A percentile compares a stretch with the other conserved stretches of the same genome.
phyloP scores from a whole-genome alignment of 75 land plant species.

The Isoetes taiwanensis region DNA sequence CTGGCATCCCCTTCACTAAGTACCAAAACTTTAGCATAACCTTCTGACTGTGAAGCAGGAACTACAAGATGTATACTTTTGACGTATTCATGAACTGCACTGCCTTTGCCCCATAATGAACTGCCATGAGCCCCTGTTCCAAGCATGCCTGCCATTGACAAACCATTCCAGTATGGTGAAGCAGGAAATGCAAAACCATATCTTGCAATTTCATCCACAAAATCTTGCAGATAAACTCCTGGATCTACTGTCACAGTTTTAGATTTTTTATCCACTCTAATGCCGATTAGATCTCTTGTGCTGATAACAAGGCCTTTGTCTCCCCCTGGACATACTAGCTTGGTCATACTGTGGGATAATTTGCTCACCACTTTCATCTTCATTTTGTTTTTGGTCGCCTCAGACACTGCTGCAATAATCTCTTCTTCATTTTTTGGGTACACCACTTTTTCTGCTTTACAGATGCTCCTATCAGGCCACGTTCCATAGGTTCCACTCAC shows the following conservation, averaged over 20 bases:
- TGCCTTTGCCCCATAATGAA: conserved; percentile 10
- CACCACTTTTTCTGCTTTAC: background rate
- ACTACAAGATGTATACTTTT: conserved; percentile 11
- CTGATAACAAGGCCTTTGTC: conserved; percentile 2
- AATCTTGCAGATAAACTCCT: too few species aligned
- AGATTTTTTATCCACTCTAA: too few species aligned
- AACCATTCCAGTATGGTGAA: too few species aligned
- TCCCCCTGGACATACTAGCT: conserved; percentile 6
- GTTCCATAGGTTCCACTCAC: conserved; percentile 6
- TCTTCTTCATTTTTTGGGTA: background rate
- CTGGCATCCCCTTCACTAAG: background rate
- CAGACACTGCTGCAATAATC: background rate
- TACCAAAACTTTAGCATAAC: conserved; percentile 7
- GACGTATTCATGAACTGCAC: conserved; percentile 12
- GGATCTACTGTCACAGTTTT: too few species aligned
- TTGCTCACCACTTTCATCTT: conserved; percentile 7
- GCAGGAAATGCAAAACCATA: too few species aligned
- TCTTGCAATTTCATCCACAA: too few species aligned
- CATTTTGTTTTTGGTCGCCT: background rate
- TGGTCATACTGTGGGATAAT: conserved; percentile 2
- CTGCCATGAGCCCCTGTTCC: conserved; percentile 22
- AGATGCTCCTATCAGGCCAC: background rate
- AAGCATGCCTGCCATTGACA: conserved; percentile 14
- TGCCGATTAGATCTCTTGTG: too few species aligned
- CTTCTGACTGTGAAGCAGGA: conserved; percentile 5